Base-by-base conservation (phyloP, 169 alveolate species). In the Eimeria tenella region DNA sequence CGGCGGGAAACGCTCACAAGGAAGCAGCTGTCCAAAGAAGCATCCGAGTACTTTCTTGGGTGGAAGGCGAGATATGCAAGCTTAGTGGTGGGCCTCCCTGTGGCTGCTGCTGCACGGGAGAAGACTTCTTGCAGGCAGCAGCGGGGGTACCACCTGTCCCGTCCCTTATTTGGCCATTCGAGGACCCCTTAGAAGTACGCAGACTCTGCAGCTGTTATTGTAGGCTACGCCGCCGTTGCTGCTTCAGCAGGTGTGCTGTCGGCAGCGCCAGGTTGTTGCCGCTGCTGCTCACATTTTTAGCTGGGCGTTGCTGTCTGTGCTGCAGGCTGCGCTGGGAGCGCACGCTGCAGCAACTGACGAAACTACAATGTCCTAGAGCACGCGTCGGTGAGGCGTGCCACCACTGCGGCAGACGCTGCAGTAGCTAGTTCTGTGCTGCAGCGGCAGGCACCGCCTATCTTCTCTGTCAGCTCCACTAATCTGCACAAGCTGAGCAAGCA, bases 101-200 rank as follows among this genome's bases (percentile, higher is more conserved):
- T 11, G 71, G 89, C 73, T 21, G 68, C 87, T 53, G 87, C 73
- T 21, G 89, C 56, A 52, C 50, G 65, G 55, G 55, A 81, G 73
- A 81, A n/a, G 89, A 81, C 56, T 81, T 81, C 62, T 13, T 81
- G 25, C 89, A 81, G 9, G 53, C 52, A 81, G 89, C 89, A 55
- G 89, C 89, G 71, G 89, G 89, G 10, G 55, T 81, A 60, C 89
- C 52, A 1, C 56, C 89, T 21, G 71, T 56, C 89, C 11, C 73
- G 21, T 52, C 73, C 23, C 71, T 81, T 13, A 81, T 81, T 81
- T 81, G 89, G 89, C 89, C 89, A 56, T 55, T 53, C 53, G 89
- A 70, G 0, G 89, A 81, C 56, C 89, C 89, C 55, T 53, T 81
- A 21, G 89, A 81, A 50, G 86, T 74, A 74, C 52, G 86, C 63